These are phyloP conservation scores for Blastobotrys persicus DNA, from an alignment of 1,139 yeast species.

Conservation along the genomic window DNA sequence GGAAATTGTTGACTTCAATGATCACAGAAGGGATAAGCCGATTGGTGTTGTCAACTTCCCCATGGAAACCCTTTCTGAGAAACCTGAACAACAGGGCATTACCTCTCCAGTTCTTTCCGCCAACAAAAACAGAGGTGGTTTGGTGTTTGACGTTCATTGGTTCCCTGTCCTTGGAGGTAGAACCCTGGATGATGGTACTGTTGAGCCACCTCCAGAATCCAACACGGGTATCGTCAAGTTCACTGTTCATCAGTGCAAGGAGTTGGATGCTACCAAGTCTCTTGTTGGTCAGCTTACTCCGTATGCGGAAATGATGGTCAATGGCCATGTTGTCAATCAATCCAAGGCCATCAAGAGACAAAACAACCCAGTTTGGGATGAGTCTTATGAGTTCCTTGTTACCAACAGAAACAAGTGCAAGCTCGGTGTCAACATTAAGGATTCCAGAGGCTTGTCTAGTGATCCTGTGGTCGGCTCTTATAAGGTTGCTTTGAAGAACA, in stretches of 20 bases:
- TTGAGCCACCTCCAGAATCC: slow-evolving; percentile 84
- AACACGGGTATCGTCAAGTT: slow-evolving; percentile 86
- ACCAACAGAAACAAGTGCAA: slow-evolving; percentile 68
- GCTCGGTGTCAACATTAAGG: slow-evolving; percentile 64
- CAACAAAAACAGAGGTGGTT: slow-evolving; percentile 72
- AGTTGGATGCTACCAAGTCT: slow-evolving; percentile 62
- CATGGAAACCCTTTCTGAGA: slow-evolving; percentile 58
- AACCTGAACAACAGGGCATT: slow-evolving; percentile 52
- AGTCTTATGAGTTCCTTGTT: slow-evolving; percentile 66
- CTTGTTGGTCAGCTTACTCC: slow-evolving; percentile 68
- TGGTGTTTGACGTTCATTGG: slow-evolving; percentile 67
- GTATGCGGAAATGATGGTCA: slow-evolving; percentile 66
- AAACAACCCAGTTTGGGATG: slow-evolving; percentile 67
- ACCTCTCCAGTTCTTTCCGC: slow-evolving; percentile 66
- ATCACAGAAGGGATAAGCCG: slow-evolving; percentile 71
- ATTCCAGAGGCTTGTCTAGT: slow-evolving; percentile 56
- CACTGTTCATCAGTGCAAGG: slow-evolving; percentile 67
- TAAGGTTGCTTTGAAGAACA: slow-evolving; percentile 53
- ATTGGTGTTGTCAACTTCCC: slow-evolving; percentile 79
- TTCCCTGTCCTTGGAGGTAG: slow-evolving; percentile 79
- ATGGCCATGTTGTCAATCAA: slow-evolving; percentile 56
- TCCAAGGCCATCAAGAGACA: slow-evolving; percentile 60
- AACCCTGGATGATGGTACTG: slow-evolving; percentile 78
- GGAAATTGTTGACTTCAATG: slow-evolving; percentile 70
- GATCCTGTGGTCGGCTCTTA: slow-evolving; percentile 56